phyloP scores from a whole-genome alignment of 495 filamentous ascomycete species.

The Penicillium mononematosum region DNA sequence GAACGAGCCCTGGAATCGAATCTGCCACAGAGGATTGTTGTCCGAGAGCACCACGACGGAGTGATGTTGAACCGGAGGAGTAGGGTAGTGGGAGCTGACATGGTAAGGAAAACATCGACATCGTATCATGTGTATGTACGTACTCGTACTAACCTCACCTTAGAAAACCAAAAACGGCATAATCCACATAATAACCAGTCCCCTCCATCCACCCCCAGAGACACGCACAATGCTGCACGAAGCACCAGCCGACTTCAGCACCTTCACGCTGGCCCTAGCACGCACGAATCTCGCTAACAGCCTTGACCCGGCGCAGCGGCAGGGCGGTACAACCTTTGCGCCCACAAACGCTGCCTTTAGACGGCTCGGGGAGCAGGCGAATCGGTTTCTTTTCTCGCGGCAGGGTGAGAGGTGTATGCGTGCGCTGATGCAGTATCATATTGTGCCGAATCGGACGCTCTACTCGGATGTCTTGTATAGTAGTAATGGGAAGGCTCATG shows the following conservation, averaged over 20 bases:
- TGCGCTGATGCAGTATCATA: conserved; percentile 73
- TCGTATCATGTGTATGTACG: neutral
- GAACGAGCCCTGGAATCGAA: conserved; percentile 53
- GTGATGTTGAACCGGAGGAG: conserved; percentile 72
- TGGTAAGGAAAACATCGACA: conserved; percentile 44
- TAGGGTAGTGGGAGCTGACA: conserved; percentile 61
- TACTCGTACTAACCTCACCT: neutral
- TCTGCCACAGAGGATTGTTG: conserved; percentile 65
- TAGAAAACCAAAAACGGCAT: conserved; percentile 71
- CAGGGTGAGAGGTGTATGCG: conserved; percentile 67
- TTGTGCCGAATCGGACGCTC: conserved; percentile 70
- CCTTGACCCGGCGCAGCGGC: conserved; percentile 41
- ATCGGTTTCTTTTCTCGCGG: conserved; percentile 76
- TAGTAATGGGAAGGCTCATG: conserved; percentile 18
- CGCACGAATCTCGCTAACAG: conserved; percentile 63
- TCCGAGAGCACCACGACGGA: conserved; percentile 54
- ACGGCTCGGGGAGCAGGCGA: conserved; percentile 64
- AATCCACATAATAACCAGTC: conserved; percentile 69
- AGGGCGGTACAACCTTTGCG: conserved; percentile 68
- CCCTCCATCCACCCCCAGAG: conserved; percentile 71
- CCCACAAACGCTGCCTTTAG: conserved; percentile 75
- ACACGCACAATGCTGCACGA: conserved; percentile 59
- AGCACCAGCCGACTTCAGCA: conserved; percentile 72
- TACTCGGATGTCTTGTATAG: conserved; percentile 67
- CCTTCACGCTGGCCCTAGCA: conserved; percentile 65